Evolutionary conservation across 768 basidiomycete genomes (phyloP), one percentile per base, ranked within the genome.

Genomic region (Agaricus blazei): DNA sequence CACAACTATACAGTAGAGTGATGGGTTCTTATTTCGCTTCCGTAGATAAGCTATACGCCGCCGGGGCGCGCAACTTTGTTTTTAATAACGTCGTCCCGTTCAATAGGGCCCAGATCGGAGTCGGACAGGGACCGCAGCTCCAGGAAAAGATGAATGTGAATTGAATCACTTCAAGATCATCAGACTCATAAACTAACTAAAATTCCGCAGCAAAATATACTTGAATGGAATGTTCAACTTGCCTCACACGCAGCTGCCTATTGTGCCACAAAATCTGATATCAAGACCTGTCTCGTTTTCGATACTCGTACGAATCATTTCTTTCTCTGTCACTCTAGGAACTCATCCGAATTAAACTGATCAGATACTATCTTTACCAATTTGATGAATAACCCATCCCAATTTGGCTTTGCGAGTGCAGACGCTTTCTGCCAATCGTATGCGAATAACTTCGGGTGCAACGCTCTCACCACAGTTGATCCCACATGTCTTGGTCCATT

Each of bases 31-130:
- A 63, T 48, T 63, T 65, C 42, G 48, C 53, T 15, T 59, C 60
- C 0, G 60, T 63, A 6, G 60, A 65, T 37, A 60, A 50, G 46
- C 52, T 65, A 6, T 63, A 65, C 40, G 42, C 5, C 9, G 64
- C 59, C 2, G 64, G 64, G 11, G 64, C 62, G 11, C 59, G 64
- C 8, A 62, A 60, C 9, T 65, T 65, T 34, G 47, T 65, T 2
- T 65, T 65, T 45, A 65, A 65, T 19, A 60, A 63, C 36, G 56
- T 63, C 9, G 57, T 65, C 11, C 64, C 64, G 2, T 65, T 63
- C 40, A 62, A 65, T 55, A 54, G 64, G 27, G 62, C 62, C 6
- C 59, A 60, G 27, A 58, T 49, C 9, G 64, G 64, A 0, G 55
- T 62, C 23, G 27, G 43, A 23, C 56, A 58, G n/a, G 62, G 64